phyloP scores from a whole-genome alignment of 2,329 filamentous ascomycete genomes.

The Pestalotiopsis sp. region DNA sequence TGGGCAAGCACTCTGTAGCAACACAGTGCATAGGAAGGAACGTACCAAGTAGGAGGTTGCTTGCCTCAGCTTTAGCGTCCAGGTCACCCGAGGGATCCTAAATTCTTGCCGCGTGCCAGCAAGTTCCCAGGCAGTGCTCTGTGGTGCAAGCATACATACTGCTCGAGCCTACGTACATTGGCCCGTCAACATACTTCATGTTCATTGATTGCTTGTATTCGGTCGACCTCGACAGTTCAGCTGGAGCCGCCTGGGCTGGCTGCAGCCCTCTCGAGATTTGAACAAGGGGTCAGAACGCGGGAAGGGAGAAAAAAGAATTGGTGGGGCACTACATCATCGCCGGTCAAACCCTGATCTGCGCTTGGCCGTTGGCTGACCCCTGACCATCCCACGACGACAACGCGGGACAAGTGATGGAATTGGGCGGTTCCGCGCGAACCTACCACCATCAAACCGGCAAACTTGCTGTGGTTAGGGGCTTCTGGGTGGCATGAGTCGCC shows the following conservation, averaged over 20 bases:
- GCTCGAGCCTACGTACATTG: too few relatives aligned
- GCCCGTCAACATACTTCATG: too few relatives aligned
- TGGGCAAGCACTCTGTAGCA: neutral
- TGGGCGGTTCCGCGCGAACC: neutral
- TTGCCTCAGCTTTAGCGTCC: too few relatives aligned
- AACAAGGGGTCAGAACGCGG: neutral
- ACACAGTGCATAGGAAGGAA: too few relatives aligned
- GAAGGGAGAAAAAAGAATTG: slow-evolving; percentile 17
- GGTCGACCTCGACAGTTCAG: neutral
- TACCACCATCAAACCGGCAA: neutral
- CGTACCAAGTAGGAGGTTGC: too few relatives aligned
- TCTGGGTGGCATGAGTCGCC: neutral
- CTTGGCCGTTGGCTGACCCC: slow-evolving; percentile 22
- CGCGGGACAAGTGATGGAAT: slow-evolving; percentile 17
- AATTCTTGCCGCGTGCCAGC: too few relatives aligned
- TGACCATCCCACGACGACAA: slow-evolving; percentile 20
- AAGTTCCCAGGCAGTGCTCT: too few relatives aligned
- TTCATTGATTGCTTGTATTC: too few relatives aligned
- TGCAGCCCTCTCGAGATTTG: neutral
- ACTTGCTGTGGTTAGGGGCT: neutral
- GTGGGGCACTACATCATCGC: slow-evolving; percentile 31
- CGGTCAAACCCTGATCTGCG: slow-evolving; percentile 25
- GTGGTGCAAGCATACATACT: too few relatives aligned
- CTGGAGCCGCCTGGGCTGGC: neutral
- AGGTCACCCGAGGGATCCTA: too few relatives aligned